Conservation (phyloP, 2,329 filamentous ascomycete species). For the Aurifilum marmelostoma region DNA sequence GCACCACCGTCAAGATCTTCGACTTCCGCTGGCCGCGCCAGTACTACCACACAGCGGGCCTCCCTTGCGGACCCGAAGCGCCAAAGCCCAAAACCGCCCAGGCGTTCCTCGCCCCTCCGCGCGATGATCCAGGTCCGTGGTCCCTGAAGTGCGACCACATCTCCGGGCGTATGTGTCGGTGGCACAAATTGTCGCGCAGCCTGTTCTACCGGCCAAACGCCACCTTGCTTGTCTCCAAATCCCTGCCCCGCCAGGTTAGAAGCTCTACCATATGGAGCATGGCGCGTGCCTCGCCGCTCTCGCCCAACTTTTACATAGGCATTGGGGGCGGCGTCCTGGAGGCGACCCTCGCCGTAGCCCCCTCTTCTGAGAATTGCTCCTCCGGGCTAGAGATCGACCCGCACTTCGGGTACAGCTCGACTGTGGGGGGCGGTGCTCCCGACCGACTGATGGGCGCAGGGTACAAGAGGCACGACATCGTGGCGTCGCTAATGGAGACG, state of each 20-base stretch:
- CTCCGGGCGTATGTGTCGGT: constrained; percentile 45
- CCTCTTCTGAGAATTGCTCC: neutral
- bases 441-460: constrained; percentile 19
- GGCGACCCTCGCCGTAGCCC: constrained; percentile 38
- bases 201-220: constrained; percentile 54
- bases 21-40: constrained; percentile 55
- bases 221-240: constrained; percentile 48
- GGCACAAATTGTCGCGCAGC: constrained; percentile 49
- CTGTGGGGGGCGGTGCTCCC: neutral
- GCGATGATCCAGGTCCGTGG: neutral
- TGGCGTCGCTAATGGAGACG: constrained; percentile 35
- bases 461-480: constrained; percentile 31
- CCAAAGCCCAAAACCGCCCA: constrained; percentile 44
- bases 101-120: constrained; percentile 35
- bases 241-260: constrained; percentile 31
- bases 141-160: constrained; percentile 42
- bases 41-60: constrained; percentile 53
- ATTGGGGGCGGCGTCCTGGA: constrained; percentile 53
- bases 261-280: constrained; percentile 48
- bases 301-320: constrained; percentile 54
- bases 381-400: constrained; percentile 19
- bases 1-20: constrained; percentile 52
- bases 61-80: constrained; percentile 46
- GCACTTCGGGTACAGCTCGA: constrained; percentile 23
- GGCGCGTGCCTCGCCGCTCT: constrained; percentile 50